Conservation (phyloP, 176 grass and related monocot species). For the Alloteropsis semialata region DNA sequence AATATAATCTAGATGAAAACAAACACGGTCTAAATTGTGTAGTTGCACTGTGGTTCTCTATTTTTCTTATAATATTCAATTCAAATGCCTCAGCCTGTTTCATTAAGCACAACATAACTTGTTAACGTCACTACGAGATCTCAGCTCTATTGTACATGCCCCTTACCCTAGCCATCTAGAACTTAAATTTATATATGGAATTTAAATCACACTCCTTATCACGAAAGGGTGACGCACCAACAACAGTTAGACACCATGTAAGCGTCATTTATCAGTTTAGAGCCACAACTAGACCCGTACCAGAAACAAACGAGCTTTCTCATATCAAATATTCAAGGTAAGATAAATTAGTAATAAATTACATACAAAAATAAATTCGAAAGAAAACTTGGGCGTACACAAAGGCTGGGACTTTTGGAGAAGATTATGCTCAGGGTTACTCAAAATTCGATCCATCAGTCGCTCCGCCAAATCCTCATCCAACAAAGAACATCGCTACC, state of each 20-base stretch:
- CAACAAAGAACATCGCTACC: background rate
- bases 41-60: background rate
- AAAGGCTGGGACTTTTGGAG: background rate
- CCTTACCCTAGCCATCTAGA: background rate
- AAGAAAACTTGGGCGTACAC: background rate
- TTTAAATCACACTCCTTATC: background rate
- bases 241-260: background rate
- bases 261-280: background rate
- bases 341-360: background rate
- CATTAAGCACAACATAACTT: background rate
- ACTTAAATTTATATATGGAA: background rate
- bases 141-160: background rate
- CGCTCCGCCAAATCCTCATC: background rate
- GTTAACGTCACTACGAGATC: background rate
- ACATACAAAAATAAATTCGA: background rate
- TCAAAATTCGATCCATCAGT: background rate
- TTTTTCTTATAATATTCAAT: background rate
- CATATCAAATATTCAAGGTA: background rate
- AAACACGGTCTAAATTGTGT: background rate
- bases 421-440: background rate
- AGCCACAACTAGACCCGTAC: background rate
- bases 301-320: background rate
- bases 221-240: background rate
- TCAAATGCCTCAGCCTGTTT: background rate
- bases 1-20: too few relatives aligned